Base-by-base conservation (phyloP, 129 eudicot species). In the Heracleum sosnowskyi region DNA sequence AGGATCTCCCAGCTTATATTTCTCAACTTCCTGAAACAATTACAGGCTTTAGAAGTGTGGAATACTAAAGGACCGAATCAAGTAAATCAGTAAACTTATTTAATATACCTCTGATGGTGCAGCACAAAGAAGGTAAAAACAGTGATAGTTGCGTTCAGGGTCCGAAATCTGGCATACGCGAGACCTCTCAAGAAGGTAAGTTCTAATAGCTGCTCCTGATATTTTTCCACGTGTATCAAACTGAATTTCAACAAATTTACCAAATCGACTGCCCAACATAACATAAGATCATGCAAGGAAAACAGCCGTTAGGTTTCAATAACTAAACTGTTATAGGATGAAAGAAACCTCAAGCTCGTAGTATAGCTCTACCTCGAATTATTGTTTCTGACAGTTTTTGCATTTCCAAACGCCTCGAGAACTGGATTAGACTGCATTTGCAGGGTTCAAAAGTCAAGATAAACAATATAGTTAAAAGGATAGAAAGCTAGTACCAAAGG, bases 171-270 rank as follows among this genome's bases (percentile, higher is more conserved):
- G 79, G 34, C 79, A 77, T 18, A 77, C 79, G 3, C 79, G 79
- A 77, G 70, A 77, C 22, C 73, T 33, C 55, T 77, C 79, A 33
- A 77, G 70, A 57, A 77, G 83, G 70, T 80, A 80, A 80, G 83
- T 73, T 34, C 83, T 73, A 60, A 80, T 73, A 57, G 83, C 78
- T 36, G 83, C 83, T 35, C 78, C 83, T 37, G 83, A 80, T 73
- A 80, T 80, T 66, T 66, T 80, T 31, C 73, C 83, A 10, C 29
- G 74, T 69, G 44, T 80, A 36, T 80, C 83, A 41, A 80, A 80
- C 44, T 80, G 83, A 40, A 73, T 80, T 77, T 80, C 83, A 53
- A 80, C 83, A 55, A 80, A 80, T 80, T 80, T 80, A 74, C 83
- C 83, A 57, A 80, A 80, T 41, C 83, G 83, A 39, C 83, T 80